Evolutionary conservation across 148 eudicot genomes (phyloP).

Genomic region (Heliosperma pusillum): DNA sequence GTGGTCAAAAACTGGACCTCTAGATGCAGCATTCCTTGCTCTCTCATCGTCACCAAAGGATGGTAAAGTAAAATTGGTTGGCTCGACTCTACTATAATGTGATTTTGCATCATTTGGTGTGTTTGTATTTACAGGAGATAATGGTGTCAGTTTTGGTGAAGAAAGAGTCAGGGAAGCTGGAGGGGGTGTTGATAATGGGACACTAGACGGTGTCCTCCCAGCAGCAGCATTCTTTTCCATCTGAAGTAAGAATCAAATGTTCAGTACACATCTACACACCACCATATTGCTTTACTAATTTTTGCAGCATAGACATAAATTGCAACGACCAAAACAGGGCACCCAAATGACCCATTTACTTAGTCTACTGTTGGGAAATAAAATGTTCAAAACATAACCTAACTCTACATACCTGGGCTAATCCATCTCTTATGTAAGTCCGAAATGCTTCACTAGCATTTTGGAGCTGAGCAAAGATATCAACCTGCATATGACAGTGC

Average conservation of each 20-base stretch:
- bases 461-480: conserved; percentile 93
- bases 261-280: not conserved
- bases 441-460: conserved; percentile 99
- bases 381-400: no score
- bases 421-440: conserved; percentile 93
- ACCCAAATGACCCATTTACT: no score
- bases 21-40: not conserved
- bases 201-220: conserved; percentile 88
- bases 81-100: conserved; percentile 48
- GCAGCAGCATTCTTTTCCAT: conserved; percentile 99
- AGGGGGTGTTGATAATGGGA: conserved; percentile 92
- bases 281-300: no score
- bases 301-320: no score
- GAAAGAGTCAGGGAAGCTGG: conserved; percentile 69
- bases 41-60: conserved; percentile 63
- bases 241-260: conserved; percentile 32
- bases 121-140: conserved; percentile 79
- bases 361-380: no score
- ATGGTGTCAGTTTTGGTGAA: conserved; percentile 67
- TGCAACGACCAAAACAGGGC: no score
- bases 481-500: conserved; percentile 49
- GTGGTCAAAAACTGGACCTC: not conserved
- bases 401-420: conserved; percentile 64
- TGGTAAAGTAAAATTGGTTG: conserved; percentile 72
- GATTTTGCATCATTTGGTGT: conserved; percentile 53